A percentile compares a stretch with the other conserved stretches of the same genome.
Evolutionary conservation across 345 rosid species (phyloP).

Genomic region (Arabis alpina): DNA sequence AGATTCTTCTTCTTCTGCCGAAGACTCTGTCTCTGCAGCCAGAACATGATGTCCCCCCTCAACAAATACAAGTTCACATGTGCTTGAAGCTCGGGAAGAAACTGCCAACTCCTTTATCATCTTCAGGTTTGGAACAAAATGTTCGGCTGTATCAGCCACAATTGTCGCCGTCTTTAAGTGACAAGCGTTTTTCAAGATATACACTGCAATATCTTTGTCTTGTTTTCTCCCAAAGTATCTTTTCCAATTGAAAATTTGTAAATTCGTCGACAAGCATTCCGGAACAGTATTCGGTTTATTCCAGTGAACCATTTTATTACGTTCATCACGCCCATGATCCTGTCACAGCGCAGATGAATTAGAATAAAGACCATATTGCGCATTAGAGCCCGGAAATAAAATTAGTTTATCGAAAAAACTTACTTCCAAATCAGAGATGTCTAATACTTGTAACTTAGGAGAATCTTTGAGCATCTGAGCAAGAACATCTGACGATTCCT

Average conservation of each 20-base stretch:
- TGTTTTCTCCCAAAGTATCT: not conserved
- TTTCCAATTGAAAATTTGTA: not conserved
- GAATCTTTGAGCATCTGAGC: not conserved
- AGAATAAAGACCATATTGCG: not conserved
- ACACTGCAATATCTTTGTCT: constrained; percentile 1
- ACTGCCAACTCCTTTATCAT: not conserved
- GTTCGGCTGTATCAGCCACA: not conserved
- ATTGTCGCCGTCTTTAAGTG: not conserved
- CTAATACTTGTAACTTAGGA: not conserved
- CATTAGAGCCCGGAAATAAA: not conserved
- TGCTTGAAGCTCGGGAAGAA: not conserved
- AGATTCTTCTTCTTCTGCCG: too few relatives aligned
- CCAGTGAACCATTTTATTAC: not conserved
- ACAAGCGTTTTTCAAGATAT: constrained; percentile 8
- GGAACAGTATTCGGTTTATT: not conserved
- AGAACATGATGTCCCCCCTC: too few relatives aligned
- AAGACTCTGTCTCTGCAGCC: too few relatives aligned
- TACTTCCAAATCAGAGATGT: not conserved
- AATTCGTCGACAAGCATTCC: not conserved
- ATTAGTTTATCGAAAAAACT: not conserved
- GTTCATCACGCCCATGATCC: not conserved
- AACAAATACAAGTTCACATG: not conserved
- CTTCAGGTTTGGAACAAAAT: not conserved
- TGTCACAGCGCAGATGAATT: not conserved
- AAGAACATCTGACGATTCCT: not conserved